These are phyloP conservation scores for Phaeolepiota aurea DNA, from an alignment of 768 basidiomycete species.

Conservation along the genomic window DNA sequence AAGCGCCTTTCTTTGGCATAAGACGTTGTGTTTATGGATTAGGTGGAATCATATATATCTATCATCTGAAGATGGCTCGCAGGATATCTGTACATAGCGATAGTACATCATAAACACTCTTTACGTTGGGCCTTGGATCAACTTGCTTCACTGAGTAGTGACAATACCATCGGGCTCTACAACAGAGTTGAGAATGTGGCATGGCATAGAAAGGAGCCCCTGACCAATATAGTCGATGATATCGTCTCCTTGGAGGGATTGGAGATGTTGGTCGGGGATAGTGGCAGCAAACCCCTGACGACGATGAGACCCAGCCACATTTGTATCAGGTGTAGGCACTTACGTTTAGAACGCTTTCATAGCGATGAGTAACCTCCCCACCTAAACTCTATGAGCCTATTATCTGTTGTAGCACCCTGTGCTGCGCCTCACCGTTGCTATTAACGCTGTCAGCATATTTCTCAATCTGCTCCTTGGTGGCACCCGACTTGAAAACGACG, in stretches of 20 bases:
- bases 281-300: slow-evolving; percentile 35
- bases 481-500: slow-evolving; percentile 44
- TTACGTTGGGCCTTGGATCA: neutral
- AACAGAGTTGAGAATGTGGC: no score
- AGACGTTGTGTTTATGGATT: no score
- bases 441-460: slow-evolving; percentile 29
- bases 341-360: slow-evolving; percentile 30
- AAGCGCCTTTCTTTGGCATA: no score
- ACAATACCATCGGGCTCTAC: slow-evolving; percentile 31
- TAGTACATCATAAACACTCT: neutral
- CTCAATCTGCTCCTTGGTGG: slow-evolving; percentile 29
- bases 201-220: neutral
- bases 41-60: no score
- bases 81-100: no score
- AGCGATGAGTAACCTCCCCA: slow-evolving; percentile 32
- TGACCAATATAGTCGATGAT: slow-evolving; percentile 15
- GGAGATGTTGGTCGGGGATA: slow-evolving; percentile 19
- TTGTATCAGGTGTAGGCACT: slow-evolving; percentile 1
- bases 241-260: slow-evolving; percentile 11
- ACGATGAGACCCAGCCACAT: neutral
- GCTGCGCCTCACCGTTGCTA: slow-evolving; percentile 23
- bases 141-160: slow-evolving; percentile 21
- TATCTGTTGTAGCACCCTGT: no score
- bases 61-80: no score
- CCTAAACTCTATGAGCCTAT: slow-evolving; percentile 24